Evolutionary conservation across 169 alveolate species (phyloP).

Genomic region (Cystoisospora suis): DNA sequence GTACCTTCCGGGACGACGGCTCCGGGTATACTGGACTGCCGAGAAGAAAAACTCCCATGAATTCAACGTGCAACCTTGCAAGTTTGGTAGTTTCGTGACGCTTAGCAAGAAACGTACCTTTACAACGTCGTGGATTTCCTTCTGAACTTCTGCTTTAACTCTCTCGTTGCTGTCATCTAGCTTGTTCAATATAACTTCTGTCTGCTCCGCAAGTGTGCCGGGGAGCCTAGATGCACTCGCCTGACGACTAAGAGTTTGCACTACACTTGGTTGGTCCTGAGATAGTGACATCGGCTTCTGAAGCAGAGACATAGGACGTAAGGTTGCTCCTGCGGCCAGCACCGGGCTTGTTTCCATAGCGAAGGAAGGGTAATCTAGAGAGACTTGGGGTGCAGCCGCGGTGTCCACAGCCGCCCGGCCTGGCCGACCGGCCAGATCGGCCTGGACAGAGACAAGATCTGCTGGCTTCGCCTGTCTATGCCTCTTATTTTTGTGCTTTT

Average conservation of each 20-base stretch:
- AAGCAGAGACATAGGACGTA: not conserved
- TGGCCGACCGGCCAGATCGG: not conserved
- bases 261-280: not conserved
- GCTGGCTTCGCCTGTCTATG: constrained; percentile 37
- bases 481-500: constrained; percentile 55
- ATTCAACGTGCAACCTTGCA: no score
- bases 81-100: no score
- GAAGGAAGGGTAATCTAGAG: not conserved
- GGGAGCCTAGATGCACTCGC: not conserved
- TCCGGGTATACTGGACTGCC: no score
- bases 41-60: no score
- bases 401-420: not conserved
- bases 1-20: no score
- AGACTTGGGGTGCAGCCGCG: not conserved
- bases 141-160: constrained; percentile 47
- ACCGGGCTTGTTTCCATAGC: not conserved
- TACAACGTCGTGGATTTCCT: constrained; percentile 57
- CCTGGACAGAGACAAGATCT: not conserved
- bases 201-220: not conserved
- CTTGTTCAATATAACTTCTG: not conserved
- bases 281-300: not conserved
- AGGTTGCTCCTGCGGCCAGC: not conserved
- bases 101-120: constrained; percentile 54
- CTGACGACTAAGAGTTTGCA: not conserved
- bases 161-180: not conserved